phyloP scores from a whole-genome alignment of 1,284 basidiomycete genomes.

The Omphalotus olearius region DNA sequence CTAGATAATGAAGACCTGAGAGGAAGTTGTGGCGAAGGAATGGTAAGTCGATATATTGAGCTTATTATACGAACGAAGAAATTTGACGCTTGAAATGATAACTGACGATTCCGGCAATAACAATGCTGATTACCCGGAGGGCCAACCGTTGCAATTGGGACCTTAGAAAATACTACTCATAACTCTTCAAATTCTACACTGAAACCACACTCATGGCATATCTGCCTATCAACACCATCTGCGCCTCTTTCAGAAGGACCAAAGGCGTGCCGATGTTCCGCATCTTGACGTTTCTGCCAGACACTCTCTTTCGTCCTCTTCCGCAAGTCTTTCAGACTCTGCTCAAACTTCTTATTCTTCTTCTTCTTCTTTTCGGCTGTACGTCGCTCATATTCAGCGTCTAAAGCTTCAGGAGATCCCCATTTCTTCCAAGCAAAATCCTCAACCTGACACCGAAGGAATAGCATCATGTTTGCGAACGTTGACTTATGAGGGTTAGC shows the following conservation, averaged over 20 bases:
- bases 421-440: conserved; percentile 97
- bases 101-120: background rate
- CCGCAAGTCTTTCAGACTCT: conserved; percentile 77
- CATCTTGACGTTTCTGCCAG: conserved; percentile 85
- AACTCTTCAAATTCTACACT: conserved; percentile 78
- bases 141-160: too few species aligned
- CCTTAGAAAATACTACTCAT: conserved; percentile 32
- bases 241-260: conserved; percentile 50
- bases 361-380: conserved; percentile 84
- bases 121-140: background rate
- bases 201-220: conserved; percentile 85
- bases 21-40: background rate
- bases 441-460: conserved; percentile 91
- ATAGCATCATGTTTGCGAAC: conserved; percentile 99
- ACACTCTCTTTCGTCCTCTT: conserved; percentile 84
- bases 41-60: background rate
- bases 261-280: conserved; percentile 84
- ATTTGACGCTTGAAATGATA: background rate
- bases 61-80: too few species aligned
- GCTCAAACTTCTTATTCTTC: conserved; percentile 91
- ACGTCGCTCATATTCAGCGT: conserved; percentile 83
- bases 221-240: conserved; percentile 60
- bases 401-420: conserved; percentile 90
- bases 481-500: conserved; percentile 97
- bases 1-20: background rate